phyloP scores from a whole-genome alignment of 352 stramenopile species.

The Pseudoperonospora humuli region DNA sequence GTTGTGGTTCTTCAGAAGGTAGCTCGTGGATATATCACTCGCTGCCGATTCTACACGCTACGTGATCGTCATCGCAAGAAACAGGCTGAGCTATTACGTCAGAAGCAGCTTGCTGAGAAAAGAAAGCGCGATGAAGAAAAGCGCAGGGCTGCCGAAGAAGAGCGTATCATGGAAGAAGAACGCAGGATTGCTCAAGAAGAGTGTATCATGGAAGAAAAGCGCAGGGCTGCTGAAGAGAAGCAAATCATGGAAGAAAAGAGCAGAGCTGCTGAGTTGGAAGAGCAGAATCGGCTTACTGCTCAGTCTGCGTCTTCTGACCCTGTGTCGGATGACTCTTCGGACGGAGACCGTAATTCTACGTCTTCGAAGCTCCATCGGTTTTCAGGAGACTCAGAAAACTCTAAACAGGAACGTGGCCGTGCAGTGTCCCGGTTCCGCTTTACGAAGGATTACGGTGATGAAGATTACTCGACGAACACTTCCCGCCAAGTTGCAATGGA shows the following conservation, averaged over 20 bases:
- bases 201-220: constrained; percentile 38
- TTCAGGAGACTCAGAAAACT: constrained; percentile 11
- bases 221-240: constrained; percentile 19
- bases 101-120: constrained; percentile 35
- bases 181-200: constrained; percentile 33
- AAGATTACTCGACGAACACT: constrained; percentile 38
- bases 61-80: constrained; percentile 38
- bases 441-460: constrained; percentile 69
- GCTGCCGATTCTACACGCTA: constrained; percentile 46
- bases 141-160: constrained; percentile 17
- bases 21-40: constrained; percentile 60
- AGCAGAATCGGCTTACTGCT: constrained; percentile 53
- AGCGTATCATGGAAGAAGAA: constrained; percentile 36
- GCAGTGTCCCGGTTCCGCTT: constrained; percentile 70
- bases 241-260: constrained; percentile 37
- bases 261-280: constrained; percentile 39
- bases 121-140: constrained; percentile 28
- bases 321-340: constrained; percentile 64
- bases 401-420: constrained; percentile 20
- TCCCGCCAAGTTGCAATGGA: constrained; percentile 78
- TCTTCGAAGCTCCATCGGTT: constrained; percentile 19
- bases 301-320: constrained; percentile 58
- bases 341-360: constrained; percentile 41
- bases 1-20: constrained; percentile 45
- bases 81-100: constrained; percentile 29